Base-by-base conservation (phyloP, 2,329 filamentous ascomycete genomes). In the Trichophyton schoenleinii region DNA sequence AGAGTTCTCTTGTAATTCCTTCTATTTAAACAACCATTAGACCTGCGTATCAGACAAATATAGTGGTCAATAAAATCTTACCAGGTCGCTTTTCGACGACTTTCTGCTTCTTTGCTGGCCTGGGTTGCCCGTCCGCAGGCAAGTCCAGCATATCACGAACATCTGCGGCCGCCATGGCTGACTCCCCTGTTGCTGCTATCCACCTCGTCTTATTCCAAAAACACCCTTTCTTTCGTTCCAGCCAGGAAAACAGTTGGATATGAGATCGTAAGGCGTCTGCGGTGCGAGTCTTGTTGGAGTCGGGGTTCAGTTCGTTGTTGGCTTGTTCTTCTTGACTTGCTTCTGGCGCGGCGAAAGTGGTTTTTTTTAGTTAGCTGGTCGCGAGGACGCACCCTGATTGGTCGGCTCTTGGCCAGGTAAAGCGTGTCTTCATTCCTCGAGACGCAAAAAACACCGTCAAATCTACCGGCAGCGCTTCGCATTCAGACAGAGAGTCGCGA, bases 71-170 rank as follows among this genome's bases (percentile, higher is more conserved):
- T 55, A 28, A 8, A 6, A 55, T 74, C 78, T 61, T 70, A 82
- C 80, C 79, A 68, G 80, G 78, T 67, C 79, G 74, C 66, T 85
- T 82, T 55, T 81, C 82, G 15, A 81, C 78, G 5, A 83, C 78
- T 72, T 88, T 91, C 68, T 87, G 84, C 72, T 92, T 91, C 77
- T 94, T 95, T 49, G 82, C 76, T 46, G 85, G 83, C 64, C 86
- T 73, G 63, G 77, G 76, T 63, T 77, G 67, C 42, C 63, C 73
- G 67, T 84, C 78, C 58, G 77, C 77, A 67, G 87, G 86, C 71
- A 95, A 80, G 73, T 91, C 89, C 70, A 95, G 84, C 71, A 95
- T 89, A 73, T 95, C 90, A 77, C 88, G 89, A 68, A 95, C 84
- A 80, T 95, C 90, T 73, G 85, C 83, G 65, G 87, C 87, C 64